Evolutionary conservation across 192 early-diverging fungal species (phyloP), one percentile per base, ranked within the genome.

Genomic region (Coemansia sp.): DNA sequence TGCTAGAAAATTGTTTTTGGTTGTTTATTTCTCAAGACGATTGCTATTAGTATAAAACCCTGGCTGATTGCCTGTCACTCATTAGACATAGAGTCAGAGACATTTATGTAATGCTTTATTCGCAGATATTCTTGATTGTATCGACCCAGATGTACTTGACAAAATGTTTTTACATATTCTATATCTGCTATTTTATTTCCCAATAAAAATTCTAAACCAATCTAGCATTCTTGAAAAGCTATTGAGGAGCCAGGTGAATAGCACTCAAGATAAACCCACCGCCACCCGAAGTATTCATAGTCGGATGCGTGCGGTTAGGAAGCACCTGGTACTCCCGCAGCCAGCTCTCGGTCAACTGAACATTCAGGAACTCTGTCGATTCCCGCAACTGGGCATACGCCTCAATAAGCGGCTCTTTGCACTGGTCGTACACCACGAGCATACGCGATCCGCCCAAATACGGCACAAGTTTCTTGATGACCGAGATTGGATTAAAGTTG

Each of bases 341-440:
- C 90, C 90, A 95, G 66, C 90, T 92, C 65, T 99, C 96, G 1
- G 89, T 91, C 19, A 99, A 60, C 67, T 94, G 90, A 11, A 91
- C 87, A 46, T 94, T 92, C 52, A 96, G 65, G 40, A 86, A 94
- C 14, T 86, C 82, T 1, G 76, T 78, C 8, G 86, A 89, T 48
- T 73, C 79, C 31, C 89, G 85, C 81, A 97, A 85, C 75, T 83
- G 83, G 7, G 80, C 76, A 51, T 83, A 88, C 4, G 87, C 78
- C 25, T 86, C 82, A 8, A 91, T 34, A 9, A 91, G 71, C 15
- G 85, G 65, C 62, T 91, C 89, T 65, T 89, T 90, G 59, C 71
- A 57, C 52, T 81, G 83, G 59, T 86, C 84, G 75, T 96, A 96
- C 6, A 93, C 86, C 2, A 97, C 92, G 19, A 97, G 82, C 57